A percentile compares a stretch with the other conserved stretches of the same genome.
phyloP scores from a whole-genome alignment of 352 stramenopile species.

The Pythium insidiosum region DNA sequence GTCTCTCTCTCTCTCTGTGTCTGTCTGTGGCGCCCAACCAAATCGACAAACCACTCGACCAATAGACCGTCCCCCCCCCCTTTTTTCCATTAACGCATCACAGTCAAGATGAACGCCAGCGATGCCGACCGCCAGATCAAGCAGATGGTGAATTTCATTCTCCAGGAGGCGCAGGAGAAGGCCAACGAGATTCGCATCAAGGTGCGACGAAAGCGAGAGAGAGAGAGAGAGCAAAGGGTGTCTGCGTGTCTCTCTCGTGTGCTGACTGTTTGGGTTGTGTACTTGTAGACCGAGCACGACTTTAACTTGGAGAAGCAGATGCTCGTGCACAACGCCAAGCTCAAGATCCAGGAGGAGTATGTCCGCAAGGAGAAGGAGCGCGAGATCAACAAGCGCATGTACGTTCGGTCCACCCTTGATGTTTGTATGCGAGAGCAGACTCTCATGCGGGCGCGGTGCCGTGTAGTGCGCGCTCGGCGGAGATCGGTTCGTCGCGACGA shows the following conservation, averaged over 20 bases:
- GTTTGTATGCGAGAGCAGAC: neutral
- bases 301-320: conserved; percentile 99
- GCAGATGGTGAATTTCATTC: conserved; percentile 99
- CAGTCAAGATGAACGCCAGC: conserved; percentile 68
- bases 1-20: conserved; percentile 5
- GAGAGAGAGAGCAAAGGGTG: neutral
- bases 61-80: too few relatives aligned
- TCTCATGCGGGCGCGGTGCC: neutral
- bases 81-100: too few relatives aligned
- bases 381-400: conserved; percentile 92
- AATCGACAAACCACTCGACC: too few relatives aligned
- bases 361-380: conserved; percentile 96
- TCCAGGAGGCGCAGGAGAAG: conserved; percentile 99
- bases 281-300: conserved; percentile 98
- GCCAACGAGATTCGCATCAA: conserved; percentile 98
- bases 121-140: conserved; percentile 89
- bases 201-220: conserved; percentile 24
- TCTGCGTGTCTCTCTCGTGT: conserved; percentile 2
- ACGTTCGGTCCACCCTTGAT: conserved; percentile 8
- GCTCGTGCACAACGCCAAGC: conserved; percentile 96
- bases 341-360: conserved; percentile 97
- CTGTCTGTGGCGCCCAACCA: too few relatives aligned
- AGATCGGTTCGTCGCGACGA: conserved; percentile 92
- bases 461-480: conserved; percentile 80
- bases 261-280: too few relatives aligned